Conservation (phyloP, 2,329 filamentous ascomycete genomes). For the Trichoderma endophyticum region DNA sequence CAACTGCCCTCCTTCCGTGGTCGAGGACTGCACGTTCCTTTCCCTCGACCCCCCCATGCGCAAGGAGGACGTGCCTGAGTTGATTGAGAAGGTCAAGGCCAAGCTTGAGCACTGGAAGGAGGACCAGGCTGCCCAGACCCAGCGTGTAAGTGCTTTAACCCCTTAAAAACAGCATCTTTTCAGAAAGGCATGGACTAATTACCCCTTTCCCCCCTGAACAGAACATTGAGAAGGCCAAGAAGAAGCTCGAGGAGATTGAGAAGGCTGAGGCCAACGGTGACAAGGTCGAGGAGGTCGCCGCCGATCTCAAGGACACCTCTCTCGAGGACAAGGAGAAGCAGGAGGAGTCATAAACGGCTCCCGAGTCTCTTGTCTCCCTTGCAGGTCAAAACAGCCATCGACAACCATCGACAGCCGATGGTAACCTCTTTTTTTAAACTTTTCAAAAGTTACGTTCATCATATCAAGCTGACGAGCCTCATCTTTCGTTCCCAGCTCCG, state of each 20-base stretch:
- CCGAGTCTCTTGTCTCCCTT: not conserved
- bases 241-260: constrained; percentile 88
- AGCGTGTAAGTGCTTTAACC: constrained; percentile 64
- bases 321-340: constrained; percentile 53
- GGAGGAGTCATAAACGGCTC: constrained; percentile 42
- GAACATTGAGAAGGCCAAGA: constrained; percentile 97
- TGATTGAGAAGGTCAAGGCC: constrained; percentile 84
- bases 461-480: not conserved
- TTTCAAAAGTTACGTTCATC: not conserved
- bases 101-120: constrained; percentile 91
- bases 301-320: constrained; percentile 50
- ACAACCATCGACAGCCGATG: not conserved
- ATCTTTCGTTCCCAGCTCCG: not conserved
- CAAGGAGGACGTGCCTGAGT: constrained; percentile 73
- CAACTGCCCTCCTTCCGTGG: constrained; percentile 85
- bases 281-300: constrained; percentile 52
- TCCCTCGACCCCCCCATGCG: constrained; percentile 85
- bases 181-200: not conserved
- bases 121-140: constrained; percentile 84
- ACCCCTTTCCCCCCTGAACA: constrained; percentile 35
- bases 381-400: not conserved
- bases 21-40: constrained; percentile 83
- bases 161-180: not conserved
- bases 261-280: constrained; percentile 41
- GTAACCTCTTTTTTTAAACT: not conserved